These are phyloP conservation scores for Paxillus ammoniavirescens DNA, from an alignment of 768 basidiomycete species.

Conservation along the genomic window DNA sequence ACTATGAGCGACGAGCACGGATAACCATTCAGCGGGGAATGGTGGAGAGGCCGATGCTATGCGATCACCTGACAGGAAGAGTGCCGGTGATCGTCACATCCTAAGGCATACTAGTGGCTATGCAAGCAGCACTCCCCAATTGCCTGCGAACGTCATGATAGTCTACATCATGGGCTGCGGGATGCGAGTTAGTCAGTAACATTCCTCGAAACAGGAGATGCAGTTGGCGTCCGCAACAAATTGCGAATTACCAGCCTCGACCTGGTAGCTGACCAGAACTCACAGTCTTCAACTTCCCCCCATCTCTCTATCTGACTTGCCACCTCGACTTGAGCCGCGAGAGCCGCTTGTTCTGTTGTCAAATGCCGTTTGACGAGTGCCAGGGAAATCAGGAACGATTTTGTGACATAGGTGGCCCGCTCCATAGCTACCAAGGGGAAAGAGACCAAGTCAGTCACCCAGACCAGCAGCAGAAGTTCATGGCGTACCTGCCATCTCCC, in stretches of 20 bases:
- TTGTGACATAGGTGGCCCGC: slow-evolving; percentile 83
- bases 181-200: slow-evolving; percentile 13
- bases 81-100: slow-evolving; percentile 2
- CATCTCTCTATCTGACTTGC: slow-evolving; percentile 72
- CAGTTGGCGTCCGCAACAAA: not conserved
- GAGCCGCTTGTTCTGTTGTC: slow-evolving; percentile 79
- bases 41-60: slow-evolving; percentile 1
- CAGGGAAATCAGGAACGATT: slow-evolving; percentile 86
- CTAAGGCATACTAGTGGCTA: slow-evolving; percentile 41
- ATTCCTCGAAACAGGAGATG: not conserved
- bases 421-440: slow-evolving; percentile 68
- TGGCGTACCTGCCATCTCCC: slow-evolving; percentile 84
- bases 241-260: slow-evolving; percentile 4
- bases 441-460: not conserved
- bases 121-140: slow-evolving; percentile 74
- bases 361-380: slow-evolving; percentile 78
- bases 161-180: slow-evolving; percentile 94
- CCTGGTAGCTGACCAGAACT: slow-evolving; percentile 33
- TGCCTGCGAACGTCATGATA: slow-evolving; percentile 89
- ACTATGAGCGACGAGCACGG: slow-evolving; percentile 7
- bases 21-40: not conserved
- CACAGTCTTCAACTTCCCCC: slow-evolving; percentile 99
- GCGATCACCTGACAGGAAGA: slow-evolving; percentile 4
- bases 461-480: not conserved
- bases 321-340: slow-evolving; percentile 89